Percentiles rank a stretch among this genome's conserved stretches.
phyloP scores from a whole-genome alignment of 1,284 basidiomycete species.

The Rhodotorula glutinis region DNA sequence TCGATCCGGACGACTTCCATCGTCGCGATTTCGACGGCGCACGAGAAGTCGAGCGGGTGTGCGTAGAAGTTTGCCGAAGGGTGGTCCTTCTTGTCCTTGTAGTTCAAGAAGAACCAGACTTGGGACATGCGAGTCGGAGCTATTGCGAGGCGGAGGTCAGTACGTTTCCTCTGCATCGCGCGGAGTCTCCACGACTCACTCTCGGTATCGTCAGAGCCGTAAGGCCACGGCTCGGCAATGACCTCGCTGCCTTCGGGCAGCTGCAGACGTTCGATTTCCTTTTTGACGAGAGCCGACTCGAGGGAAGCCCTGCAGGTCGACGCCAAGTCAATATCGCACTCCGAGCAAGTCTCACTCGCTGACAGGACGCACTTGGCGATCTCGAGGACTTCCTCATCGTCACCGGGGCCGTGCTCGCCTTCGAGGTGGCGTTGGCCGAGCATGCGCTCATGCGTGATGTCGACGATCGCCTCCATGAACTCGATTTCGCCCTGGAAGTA shows the following conservation, averaged over 20 bases:
- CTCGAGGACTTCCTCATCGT: conserved; percentile 16
- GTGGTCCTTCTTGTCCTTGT: conserved; percentile 57
- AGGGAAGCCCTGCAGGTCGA: too few relatives aligned
- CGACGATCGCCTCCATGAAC: conserved; percentile 16
- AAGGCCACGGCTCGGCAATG: too few relatives aligned
- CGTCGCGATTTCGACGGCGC: conserved; percentile 54
- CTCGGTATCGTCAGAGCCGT: too few relatives aligned
- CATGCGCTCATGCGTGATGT: background rate
- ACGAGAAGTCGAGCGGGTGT: conserved; percentile 62
- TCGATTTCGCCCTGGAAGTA: conserved; percentile 3
- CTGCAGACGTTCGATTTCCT: too few relatives aligned
- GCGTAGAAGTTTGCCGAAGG: conserved; percentile 65
- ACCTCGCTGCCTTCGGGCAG: too few relatives aligned
- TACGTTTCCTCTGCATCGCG: too few relatives aligned
- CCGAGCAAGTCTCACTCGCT: too few relatives aligned
- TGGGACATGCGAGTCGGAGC: background rate
- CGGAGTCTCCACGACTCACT: too few relatives aligned
- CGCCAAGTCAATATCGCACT: too few relatives aligned
- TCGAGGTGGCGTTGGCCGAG: conserved; percentile 11
- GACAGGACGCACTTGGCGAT: background rate
- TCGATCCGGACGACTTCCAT: background rate
- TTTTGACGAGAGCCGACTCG: too few relatives aligned
- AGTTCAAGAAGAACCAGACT: conserved; percentile 20
- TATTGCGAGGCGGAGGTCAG: background rate
- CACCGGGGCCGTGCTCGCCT: conserved; percentile 14